A percentile compares a stretch with the other conserved stretches of the same genome.
phyloP scores from a whole-genome alignment of 495 filamentous ascomycete species.

The Aspergillus sparsus region DNA sequence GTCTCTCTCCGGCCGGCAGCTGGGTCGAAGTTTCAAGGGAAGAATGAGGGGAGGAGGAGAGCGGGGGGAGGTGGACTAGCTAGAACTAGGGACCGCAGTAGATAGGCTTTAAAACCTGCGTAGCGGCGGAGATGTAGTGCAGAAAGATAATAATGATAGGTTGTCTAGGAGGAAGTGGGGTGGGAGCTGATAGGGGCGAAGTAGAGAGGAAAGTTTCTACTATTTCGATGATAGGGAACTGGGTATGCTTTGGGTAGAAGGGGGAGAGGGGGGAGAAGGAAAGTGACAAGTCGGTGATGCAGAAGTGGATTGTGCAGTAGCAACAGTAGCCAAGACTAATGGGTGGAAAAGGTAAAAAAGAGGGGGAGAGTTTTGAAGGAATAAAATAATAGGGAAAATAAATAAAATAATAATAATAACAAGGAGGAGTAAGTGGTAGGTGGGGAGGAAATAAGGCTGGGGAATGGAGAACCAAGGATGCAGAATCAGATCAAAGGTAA shows the following conservation, averaged over 20 bases:
- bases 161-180: not conserved
- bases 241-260: not conserved
- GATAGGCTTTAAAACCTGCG: not conserved
- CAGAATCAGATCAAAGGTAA: conserved; percentile 13
- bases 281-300: conserved; percentile 2
- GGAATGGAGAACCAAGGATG: conserved; percentile 20
- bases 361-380: conserved; percentile 17
- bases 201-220: not conserved
- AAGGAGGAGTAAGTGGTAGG: conserved; percentile 14
- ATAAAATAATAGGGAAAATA: conserved; percentile 9
- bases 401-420: conserved; percentile 24
- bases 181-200: not conserved
- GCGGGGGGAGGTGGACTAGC: not conserved
- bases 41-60: conserved; percentile 2
- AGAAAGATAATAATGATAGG: not conserved
- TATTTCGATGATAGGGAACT: not conserved
- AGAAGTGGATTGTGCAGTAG: conserved; percentile 5
- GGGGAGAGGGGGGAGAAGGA: not conserved
- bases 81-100: not conserved
- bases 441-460: conserved; percentile 15
- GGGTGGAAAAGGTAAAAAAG: conserved; percentile 20
- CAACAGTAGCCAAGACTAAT: conserved; percentile 4
- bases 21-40: not conserved
- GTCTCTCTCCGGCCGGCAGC: conserved; percentile 6
- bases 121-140: too few species aligned